Base-by-base conservation (phyloP, 345 rosid genomes). In the Euphorbia peplus region DNA sequence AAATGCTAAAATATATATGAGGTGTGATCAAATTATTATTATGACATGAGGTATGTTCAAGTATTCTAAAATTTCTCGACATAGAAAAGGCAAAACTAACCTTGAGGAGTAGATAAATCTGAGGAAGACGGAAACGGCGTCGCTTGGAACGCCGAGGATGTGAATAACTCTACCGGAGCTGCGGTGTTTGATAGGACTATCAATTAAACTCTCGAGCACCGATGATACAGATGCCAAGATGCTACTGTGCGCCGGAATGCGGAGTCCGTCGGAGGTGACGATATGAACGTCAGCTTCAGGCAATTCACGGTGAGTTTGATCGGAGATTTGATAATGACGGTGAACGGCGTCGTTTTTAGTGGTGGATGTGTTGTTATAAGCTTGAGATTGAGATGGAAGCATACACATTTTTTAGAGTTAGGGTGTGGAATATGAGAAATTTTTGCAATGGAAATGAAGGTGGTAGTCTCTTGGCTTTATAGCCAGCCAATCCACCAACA, bases 81-180 rank as follows among this genome's bases (percentile, higher is more conserved):
- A n/a, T n/a, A n/a, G n/a, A n/a, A n/a, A n/a, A n/a, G n/a, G n/a
- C n/a, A n/a, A n/a, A 72, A 53, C 80, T 21, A 63, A 92, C 98
- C 98, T 83, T 48, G 83, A 80, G 29, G 89, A 75, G 77, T 87
- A 90, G 28, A 90, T 80, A 76, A 83, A 90, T 63, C 79, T 77
- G 26, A 90, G 51, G 41, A 93, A 93, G 3, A 88, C 76, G 0
- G 84, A 80, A 66, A 93, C 98, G 64, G 98, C 97, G 57, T 78
- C 85, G 80, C 84, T 78, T 3, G 97, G 96, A 50, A 93, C 98
- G 11, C 98, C 97, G 58, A 84, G 83, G 70, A 93, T 88, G 41
- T 84, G 85, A 26, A 93, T 80, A 71, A 85, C 67, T 73, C 54
- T 80, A 72, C 78, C 83, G 0, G 90, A 78, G 68, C 86, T 76